Percentiles rank a stretch among this genome's conserved stretches.
Evolutionary conservation across 495 filamentous ascomycete genomes (phyloP).

Genomic region (Podospora bellae-mahoneyi): DNA sequence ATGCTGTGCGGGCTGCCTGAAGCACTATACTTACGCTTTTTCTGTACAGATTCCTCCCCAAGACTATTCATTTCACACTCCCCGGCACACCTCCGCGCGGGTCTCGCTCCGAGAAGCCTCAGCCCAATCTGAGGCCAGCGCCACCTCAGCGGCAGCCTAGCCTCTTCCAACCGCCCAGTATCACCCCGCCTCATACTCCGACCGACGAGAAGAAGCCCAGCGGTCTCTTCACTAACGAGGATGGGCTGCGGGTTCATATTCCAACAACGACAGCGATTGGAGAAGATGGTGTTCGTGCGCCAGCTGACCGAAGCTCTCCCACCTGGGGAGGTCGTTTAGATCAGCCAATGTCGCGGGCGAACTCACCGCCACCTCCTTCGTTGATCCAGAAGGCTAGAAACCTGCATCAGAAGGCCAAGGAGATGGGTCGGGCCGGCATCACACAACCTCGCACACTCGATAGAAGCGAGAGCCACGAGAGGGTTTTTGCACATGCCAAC

Average conservation of each 20-base stretch:
- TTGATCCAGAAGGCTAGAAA: conserved; percentile 58
- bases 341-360: conserved; percentile 70
- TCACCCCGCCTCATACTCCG: conserved; percentile 57
- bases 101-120: conserved; percentile 33
- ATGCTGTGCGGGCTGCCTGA: neutral
- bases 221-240: conserved; percentile 58
- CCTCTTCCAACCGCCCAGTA: conserved; percentile 40
- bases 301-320: conserved; percentile 62
- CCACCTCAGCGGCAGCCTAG: conserved; percentile 41
- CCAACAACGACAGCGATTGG: conserved; percentile 30
- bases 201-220: conserved; percentile 53
- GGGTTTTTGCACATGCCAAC: conserved; percentile 60
- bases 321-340: conserved; percentile 67
- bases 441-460: conserved; percentile 42
- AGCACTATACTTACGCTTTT: conserved; percentile 8
- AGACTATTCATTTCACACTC: conserved; percentile 75
- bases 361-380: conserved; percentile 64
- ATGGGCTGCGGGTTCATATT: conserved; percentile 46
- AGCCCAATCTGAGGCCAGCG: conserved; percentile 27
- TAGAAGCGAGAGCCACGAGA: conserved; percentile 57
- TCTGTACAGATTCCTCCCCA: conserved; percentile 73
- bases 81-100: conserved; percentile 39
- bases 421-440: conserved; percentile 47
- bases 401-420: conserved; percentile 53
- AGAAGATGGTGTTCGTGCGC: conserved; percentile 40